Conservation (phyloP, 2,329 filamentous ascomycete genomes). For the Endoconidiophora laricicola region DNA sequence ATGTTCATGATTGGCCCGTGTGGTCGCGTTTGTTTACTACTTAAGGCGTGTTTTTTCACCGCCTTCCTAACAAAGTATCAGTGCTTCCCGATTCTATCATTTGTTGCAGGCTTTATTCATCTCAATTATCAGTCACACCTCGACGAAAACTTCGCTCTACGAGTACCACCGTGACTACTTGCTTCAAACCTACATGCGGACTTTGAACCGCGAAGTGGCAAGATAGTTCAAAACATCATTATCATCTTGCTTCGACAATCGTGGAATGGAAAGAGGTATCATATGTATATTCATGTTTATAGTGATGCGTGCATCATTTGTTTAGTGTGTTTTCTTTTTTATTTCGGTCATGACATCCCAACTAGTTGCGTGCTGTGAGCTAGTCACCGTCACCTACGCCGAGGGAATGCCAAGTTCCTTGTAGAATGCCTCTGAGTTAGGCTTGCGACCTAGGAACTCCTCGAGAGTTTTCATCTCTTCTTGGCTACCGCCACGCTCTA, state of each 20-base stretch:
- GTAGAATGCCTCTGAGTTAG: constrained; percentile 66
- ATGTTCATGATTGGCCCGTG: constrained; percentile 3
- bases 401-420: constrained; percentile 44
- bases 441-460: constrained; percentile 62
- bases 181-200: too few relatives aligned
- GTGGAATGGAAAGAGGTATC: not conserved
- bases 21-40: constrained; percentile 23
- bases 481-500: constrained; percentile 61
- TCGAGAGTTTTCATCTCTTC: constrained; percentile 69
- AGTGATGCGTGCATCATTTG: not conserved
- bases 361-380: too few relatives aligned
- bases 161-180: too few relatives aligned
- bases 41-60: constrained; percentile 5
- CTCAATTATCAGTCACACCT: too few relatives aligned
- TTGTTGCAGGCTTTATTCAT: too few relatives aligned
- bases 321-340: not conserved
- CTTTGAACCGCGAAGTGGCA: too few relatives aligned
- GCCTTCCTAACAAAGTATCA: not conserved
- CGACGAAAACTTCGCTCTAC: too few relatives aligned
- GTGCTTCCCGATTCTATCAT: too few relatives aligned
- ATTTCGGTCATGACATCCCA: too few relatives aligned
- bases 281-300: constrained; percentile 3
- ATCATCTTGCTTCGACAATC: too few relatives aligned
- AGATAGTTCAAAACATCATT: too few relatives aligned
- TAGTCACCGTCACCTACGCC: too few relatives aligned